These are phyloP conservation scores for Chrysanthemum makinoi DNA, from an alignment of 129 eudicot species.

Conservation along the genomic window DNA sequence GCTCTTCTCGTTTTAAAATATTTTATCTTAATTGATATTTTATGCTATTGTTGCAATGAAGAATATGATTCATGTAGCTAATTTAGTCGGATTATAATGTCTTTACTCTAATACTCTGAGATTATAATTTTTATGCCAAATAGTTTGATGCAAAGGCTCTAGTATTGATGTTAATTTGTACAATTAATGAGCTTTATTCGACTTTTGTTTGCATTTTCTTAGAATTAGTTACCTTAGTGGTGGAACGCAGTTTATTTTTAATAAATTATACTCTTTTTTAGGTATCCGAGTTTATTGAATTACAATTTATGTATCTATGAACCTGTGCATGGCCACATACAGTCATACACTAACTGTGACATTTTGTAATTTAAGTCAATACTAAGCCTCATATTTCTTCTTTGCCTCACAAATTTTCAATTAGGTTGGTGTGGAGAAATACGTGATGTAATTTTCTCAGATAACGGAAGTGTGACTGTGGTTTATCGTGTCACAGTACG, in stretches of 20 bases:
- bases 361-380: constrained; percentile 8
- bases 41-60: no score
- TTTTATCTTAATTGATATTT: no score
- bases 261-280: neutral
- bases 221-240: neutral
- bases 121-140: no score
- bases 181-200: no score
- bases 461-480: constrained; percentile 86
- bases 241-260: neutral
- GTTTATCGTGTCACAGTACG: constrained; percentile 92
- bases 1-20: no score
- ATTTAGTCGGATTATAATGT: no score
- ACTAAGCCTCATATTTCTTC: neutral
- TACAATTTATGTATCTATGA: constrained; percentile 5
- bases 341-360: constrained; percentile 3
- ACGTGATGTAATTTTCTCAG: constrained; percentile 91
- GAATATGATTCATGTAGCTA: no score
- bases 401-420: constrained; percentile 1
- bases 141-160: no score
- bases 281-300: neutral
- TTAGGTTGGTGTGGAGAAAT: constrained; percentile 99
- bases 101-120: no score
- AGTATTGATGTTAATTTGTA: no score
- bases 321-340: neutral
- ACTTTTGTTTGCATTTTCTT: neutral